Conservation (phyloP, 192 early-diverging fungal species). For the Coemansia furcata region DNA sequence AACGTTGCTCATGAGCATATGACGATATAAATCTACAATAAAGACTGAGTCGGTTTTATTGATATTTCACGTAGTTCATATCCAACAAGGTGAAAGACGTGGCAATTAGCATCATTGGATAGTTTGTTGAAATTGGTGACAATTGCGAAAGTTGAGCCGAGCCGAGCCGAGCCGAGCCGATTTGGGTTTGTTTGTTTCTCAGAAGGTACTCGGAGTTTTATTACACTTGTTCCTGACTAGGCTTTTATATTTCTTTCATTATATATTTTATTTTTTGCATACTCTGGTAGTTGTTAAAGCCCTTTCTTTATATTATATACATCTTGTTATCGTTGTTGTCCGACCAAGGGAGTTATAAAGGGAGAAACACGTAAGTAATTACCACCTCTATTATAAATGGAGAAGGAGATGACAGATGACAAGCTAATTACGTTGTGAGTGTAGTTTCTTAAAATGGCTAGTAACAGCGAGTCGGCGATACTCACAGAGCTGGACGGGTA, state of each 20-base stretch:
- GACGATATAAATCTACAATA: too few relatives aligned
- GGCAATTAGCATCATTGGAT: too few relatives aligned
- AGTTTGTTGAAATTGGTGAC: too few relatives aligned
- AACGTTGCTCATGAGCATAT: too few relatives aligned
- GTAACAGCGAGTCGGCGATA: slow-evolving; percentile 14
- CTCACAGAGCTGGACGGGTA: slow-evolving; percentile 39
- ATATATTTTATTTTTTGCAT: slow-evolving; percentile 2
- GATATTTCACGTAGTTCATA: too few relatives aligned
- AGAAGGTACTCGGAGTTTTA: not conserved
- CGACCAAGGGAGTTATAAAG: not conserved
- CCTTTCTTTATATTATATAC: not conserved
- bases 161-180: too few relatives aligned
- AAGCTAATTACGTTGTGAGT: not conserved
- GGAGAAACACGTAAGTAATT: not conserved
- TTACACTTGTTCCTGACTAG: not conserved
- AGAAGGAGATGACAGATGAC: not conserved
- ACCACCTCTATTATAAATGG: too few relatives aligned
- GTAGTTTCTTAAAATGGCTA: not conserved
- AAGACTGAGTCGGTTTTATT: too few relatives aligned
- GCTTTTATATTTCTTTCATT: not conserved
- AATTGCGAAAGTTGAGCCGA: too few relatives aligned
- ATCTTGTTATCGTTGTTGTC: too few relatives aligned
- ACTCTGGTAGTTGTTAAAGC: not conserved
- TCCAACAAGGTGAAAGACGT: too few relatives aligned
- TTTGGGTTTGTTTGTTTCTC: too few relatives aligned